phyloP scores from a whole-genome alignment of 2,329 filamentous ascomycete species.

The Trichoderma breve region DNA sequence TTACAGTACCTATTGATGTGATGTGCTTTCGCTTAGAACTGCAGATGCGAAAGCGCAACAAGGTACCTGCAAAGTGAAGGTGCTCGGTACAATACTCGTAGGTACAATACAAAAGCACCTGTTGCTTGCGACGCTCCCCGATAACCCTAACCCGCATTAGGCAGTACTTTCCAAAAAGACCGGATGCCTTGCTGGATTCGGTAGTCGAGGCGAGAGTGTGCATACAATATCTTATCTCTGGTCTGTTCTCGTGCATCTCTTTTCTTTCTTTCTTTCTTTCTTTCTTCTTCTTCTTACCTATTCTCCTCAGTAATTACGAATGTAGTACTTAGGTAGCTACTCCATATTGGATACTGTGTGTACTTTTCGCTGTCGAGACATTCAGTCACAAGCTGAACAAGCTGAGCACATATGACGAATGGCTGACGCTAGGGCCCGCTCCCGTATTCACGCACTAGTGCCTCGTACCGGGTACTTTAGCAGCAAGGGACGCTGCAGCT shows the following conservation, averaged over 20 bases:
- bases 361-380: neutral
- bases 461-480: neutral
- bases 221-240: neutral
- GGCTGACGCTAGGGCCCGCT: conserved; percentile 8
- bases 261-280: neutral
- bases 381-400: neutral
- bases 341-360: neutral
- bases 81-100: neutral
- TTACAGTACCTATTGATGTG: neutral
- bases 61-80: neutral
- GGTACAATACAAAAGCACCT: neutral
- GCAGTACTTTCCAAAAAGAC: neutral
- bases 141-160: conserved; percentile 9
- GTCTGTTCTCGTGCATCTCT: neutral
- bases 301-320: neutral
- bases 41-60: neutral
- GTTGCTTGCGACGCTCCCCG: neutral
- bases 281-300: neutral
- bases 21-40: neutral
- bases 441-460: neutral
- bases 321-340: neutral
- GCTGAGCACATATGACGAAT: conserved; percentile 4
- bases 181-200: neutral
- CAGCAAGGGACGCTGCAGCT: neutral
- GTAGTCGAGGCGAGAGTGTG: neutral